Percentiles rank a stretch among this genome's conserved stretches.
phyloP scores from a whole-genome alignment of 805 yeast genomes.

The Ogataea trehaloabstinens region DNA sequence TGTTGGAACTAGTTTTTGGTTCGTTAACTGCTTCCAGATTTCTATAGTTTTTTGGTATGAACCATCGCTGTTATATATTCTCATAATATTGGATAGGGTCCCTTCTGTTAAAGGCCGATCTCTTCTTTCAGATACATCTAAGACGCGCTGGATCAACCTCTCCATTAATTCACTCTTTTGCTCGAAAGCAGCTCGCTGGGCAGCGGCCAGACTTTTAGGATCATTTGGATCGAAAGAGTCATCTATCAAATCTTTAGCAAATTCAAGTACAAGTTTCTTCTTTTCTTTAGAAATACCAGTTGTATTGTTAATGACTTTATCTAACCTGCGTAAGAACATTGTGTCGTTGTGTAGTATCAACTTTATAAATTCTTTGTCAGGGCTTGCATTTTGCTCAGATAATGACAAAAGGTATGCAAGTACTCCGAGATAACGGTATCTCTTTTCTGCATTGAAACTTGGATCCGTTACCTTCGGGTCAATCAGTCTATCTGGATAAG shows the following conservation, averaged over 20 bases:
- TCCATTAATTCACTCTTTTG: slow-evolving; percentile 17
- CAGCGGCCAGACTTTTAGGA: slow-evolving; percentile 9
- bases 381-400: slow-evolving; percentile 10
- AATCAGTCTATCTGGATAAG: slow-evolving; percentile 14
- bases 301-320: slow-evolving; percentile 1
- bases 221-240: slow-evolving; percentile 22
- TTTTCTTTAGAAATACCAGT: slow-evolving; percentile 7
- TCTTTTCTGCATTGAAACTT: background rate
- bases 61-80: slow-evolving; percentile 39
- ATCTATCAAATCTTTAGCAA: slow-evolving; percentile 6
- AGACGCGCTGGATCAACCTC: slow-evolving; percentile 13
- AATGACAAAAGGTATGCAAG: slow-evolving; percentile 16
- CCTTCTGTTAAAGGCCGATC: slow-evolving; percentile 37
- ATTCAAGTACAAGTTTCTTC: slow-evolving; percentile 4
- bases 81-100: slow-evolving; percentile 45
- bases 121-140: slow-evolving; percentile 25
- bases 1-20: slow-evolving; percentile 25
- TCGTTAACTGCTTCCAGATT: slow-evolving; percentile 50
- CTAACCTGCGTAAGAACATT: slow-evolving; percentile 1
- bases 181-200: slow-evolving; percentile 16
- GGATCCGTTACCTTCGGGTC: background rate
- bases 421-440: slow-evolving; percentile 4
- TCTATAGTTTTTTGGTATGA: slow-evolving; percentile 37
- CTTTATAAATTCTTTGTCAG: slow-evolving; percentile 23
- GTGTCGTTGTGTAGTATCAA: slow-evolving; percentile 13